Evolutionary conservation across 345 rosid genomes (phyloP).

Genomic region (Lumnitzera littorea): DNA sequence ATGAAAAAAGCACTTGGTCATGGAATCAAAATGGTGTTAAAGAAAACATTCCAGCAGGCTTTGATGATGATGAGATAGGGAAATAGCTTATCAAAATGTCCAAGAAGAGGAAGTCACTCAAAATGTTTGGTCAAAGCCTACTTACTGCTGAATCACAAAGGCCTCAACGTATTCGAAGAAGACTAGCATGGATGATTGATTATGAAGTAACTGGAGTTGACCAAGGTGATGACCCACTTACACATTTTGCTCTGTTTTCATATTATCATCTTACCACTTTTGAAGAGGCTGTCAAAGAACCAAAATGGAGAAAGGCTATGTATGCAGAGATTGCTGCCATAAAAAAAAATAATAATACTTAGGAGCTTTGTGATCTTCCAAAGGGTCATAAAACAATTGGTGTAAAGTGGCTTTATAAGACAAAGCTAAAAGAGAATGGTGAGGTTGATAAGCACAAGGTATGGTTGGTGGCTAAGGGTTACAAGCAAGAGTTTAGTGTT

Average conservation of each 20-base stretch:
- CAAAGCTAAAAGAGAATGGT: background rate
- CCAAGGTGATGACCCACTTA: background rate
- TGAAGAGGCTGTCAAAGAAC: background rate
- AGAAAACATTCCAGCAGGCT: too few relatives aligned
- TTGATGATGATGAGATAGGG: too few relatives aligned
- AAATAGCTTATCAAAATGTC: too few relatives aligned
- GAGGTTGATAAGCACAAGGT: background rate
- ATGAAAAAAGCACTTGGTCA: background rate
- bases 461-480: background rate
- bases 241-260: conserved; percentile 1
- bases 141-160: too few relatives aligned
- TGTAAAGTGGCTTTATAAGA: conserved; percentile 5
- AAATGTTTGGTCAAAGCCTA: too few relatives aligned
- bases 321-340: background rate
- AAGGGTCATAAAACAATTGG: background rate
- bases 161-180: too few relatives aligned
- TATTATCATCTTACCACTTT: background rate
- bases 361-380: background rate
- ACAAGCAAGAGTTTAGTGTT: background rate
- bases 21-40: too few relatives aligned
- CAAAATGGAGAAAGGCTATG: background rate
- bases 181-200: background rate
- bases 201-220: background rate
- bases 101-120: too few relatives aligned
- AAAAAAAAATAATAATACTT: conserved; percentile 1